Evolutionary conservation across 306 rosid genomes (phyloP), one percentile per base, ranked within the genome.

Genomic region (Ormosia emarginata): DNA sequence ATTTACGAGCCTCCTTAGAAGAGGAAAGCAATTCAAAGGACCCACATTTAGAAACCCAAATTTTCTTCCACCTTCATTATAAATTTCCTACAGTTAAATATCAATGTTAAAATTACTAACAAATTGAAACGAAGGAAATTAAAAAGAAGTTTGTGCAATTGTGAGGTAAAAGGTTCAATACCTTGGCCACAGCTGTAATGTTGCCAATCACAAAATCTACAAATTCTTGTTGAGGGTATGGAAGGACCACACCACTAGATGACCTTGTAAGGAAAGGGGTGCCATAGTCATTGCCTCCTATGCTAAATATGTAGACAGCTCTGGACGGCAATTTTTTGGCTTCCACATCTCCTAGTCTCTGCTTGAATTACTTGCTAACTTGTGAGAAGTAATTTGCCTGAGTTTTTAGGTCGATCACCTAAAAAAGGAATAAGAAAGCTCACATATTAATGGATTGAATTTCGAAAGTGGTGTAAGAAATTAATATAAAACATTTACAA

Each of bases 11-110:
- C 36, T 6, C 88, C 90, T 91, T 7, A 24, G 17, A 36, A 43
- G 1, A 1, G 93, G 93, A 1, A 57, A 0, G 58, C 92, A 86
- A 44, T 74, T 79, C 56, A 69, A 1, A 1, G 93, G 84, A 29
- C 6, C 6, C 64, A 86, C 1, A 24, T 58, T 88, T 10, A 71
- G 0, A 30, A 88, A 50, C 8, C 80, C 90, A 46, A 91, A 85
- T 77, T 91, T 89, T 73, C 95, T 88, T 77, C 89, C 93, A 46
- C 90, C 92, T 59, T 61, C 63, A 68, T 81, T 41, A 58, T 91
- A 82, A 39, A 89, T 81, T 75, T 69, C 90, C 92, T 83, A 17
- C 33, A 11, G 29, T 34, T 10, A 4, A 2, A 77, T 10, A 53
- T 29, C 4, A 62, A 18, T 3, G 7, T 4, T 2, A 30, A 4